Evolutionary conservation across 441 rosid genomes (phyloP).

Genomic region (Lepidium campestre): DNA sequence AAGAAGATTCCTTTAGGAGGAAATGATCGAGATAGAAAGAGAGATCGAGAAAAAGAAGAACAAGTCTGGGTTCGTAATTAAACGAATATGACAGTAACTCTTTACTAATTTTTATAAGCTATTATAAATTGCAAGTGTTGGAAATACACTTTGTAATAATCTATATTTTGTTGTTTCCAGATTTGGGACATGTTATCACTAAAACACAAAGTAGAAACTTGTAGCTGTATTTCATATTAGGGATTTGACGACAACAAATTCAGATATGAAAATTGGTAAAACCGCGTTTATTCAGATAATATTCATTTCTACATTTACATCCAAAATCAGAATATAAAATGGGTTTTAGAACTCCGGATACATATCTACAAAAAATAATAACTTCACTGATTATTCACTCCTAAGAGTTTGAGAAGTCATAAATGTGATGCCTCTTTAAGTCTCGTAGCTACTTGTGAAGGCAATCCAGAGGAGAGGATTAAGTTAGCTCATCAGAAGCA

Average conservation of each 20-base stretch:
- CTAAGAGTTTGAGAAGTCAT: background rate
- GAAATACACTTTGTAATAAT: background rate
- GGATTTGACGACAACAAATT: background rate
- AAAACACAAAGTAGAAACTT: background rate
- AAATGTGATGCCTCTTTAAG: slow-evolving; percentile 2
- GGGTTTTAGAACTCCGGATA: background rate
- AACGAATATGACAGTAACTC: background rate
- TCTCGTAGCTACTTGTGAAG: slow-evolving; percentile 9
- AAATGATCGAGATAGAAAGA: background rate
- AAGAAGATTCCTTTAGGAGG: background rate
- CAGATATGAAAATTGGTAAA: background rate
- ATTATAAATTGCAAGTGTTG: background rate
- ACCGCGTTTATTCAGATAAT: background rate
- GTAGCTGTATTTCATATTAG: background rate
- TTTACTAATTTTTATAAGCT: background rate
- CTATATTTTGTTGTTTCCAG: slow-evolving; percentile 11
- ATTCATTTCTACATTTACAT: background rate
- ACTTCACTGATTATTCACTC: background rate
- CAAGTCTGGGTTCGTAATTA: background rate
- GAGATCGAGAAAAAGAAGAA: background rate
- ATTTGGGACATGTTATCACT: slow-evolving; percentile 9
- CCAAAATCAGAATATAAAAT: background rate
- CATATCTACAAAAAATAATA: background rate
- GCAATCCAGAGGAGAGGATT: background rate
- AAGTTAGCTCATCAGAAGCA: slow-evolving; percentile 67